phyloP scores from a whole-genome alignment of 2,329 filamentous ascomycete genomes.

The Fusarium anguioides region DNA sequence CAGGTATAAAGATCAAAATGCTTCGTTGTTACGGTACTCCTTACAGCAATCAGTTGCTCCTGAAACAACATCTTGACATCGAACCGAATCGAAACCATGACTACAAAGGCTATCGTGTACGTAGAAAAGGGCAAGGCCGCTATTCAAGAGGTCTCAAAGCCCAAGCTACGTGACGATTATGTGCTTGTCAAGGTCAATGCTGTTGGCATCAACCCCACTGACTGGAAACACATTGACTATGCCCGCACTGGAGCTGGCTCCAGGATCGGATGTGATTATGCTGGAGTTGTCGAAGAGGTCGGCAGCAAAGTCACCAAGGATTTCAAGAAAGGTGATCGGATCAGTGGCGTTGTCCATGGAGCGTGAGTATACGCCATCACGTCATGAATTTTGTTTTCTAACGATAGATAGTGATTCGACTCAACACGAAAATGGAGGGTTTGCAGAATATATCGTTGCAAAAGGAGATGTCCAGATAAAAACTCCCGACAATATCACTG shows the following conservation, averaged over 20 bases:
- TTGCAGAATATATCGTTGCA: conserved; percentile 53
- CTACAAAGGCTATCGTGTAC: conserved; percentile 13
- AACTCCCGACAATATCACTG: conserved; percentile 53
- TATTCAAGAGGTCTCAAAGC: conserved; percentile 5
- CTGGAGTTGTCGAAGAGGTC: conserved; percentile 59
- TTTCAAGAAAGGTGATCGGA: conserved; percentile 60
- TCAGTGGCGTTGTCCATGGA: conserved; percentile 44
- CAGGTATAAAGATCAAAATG: background rate
- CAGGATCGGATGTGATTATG: conserved; percentile 57
- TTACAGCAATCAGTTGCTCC: background rate
- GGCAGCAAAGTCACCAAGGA: conserved; percentile 52
- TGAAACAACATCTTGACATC: background rate
- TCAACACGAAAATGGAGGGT: conserved; percentile 51
- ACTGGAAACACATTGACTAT: conserved; percentile 49
- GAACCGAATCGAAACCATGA: background rate
- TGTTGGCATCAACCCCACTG: conserved; percentile 50
- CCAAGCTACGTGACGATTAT: conserved; percentile 33
- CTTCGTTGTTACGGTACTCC: no score
- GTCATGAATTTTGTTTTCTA: background rate
- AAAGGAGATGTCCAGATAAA: conserved; percentile 56
- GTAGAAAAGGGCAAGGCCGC: conserved; percentile 10
- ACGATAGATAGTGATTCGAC: background rate
- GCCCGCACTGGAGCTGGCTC: conserved; percentile 15
- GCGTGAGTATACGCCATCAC: background rate
- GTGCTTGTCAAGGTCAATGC: conserved; percentile 50